Base-by-base conservation (phyloP, 1,284 basidiomycete species). In the Cystobasidium slooffiae region DNA sequence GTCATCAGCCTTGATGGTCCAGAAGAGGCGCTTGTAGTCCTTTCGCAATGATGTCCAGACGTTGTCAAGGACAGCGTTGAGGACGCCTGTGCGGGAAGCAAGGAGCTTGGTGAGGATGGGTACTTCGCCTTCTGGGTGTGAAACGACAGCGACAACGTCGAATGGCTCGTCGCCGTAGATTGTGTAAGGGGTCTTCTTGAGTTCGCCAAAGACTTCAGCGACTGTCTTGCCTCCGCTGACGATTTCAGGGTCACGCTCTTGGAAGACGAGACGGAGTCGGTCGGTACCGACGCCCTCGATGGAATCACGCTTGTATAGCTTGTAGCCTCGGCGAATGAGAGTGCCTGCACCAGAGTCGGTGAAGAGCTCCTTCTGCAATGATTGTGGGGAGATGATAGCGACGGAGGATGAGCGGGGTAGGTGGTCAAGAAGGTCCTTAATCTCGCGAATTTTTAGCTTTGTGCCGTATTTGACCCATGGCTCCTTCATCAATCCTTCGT, bases 381-480 rank as follows among this genome's bases (percentile, higher is more conserved):
- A 89, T 79, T 93, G 88, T 72, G 95, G 89, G 64, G 93, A 93
- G 84, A 99, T 99, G 85, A 99, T 95, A 77, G 96, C 96, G 70
- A 99, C 96, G 56, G 94, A 97, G 22, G 96, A 97, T 3, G 97
- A 92, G 78, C 97, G 94, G 43, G 97, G 96, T 75, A 99, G 92
- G 84, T 97, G 92, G 83, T 99, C 97, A 70, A 99, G 89, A 59
- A 99, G 89, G 82, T 99, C 96, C 85, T 99, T 99, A 87, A 99
- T 98, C 84, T 99, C 96, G 78, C 96, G 91, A 67, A 99, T 88
- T 85, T 99, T 99, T 84, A 99, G 92, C 85, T 99, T 99, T 79
- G 97, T 99, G 78, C 96, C 96, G 82, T 90, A 98, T 84, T 97
- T 97, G 84, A 99, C 96, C 96, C 97, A 99, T n/a, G 94, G 88